Evolutionary conservation across 1,139 yeast genomes (phyloP).

Genomic region (Suhomyces yuchorum): DNA sequence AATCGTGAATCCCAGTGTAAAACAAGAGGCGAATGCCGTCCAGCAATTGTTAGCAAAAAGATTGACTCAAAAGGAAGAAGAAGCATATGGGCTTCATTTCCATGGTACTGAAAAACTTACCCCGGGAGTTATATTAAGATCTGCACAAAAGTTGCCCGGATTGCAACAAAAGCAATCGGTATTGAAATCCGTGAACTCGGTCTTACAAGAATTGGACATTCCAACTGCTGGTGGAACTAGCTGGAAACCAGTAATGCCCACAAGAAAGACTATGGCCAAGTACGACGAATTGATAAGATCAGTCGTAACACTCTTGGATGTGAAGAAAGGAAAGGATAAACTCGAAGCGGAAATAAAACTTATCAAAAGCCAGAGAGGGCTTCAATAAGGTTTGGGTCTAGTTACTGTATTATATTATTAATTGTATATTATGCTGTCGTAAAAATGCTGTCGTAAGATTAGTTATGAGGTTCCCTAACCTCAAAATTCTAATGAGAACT

Average conservation of each 20-base stretch:
- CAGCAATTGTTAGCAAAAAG: slow-evolving; percentile 54
- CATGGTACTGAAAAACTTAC: slow-evolving; percentile 74
- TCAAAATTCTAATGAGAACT: background rate
- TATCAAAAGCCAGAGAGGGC: slow-evolving; percentile 51
- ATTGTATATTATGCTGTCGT: slow-evolving; percentile 6
- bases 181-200: slow-evolving; percentile 72
- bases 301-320: slow-evolving; percentile 73
- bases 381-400: slow-evolving; percentile 21
- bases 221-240: slow-evolving; percentile 58
- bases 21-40: slow-evolving; percentile 40
- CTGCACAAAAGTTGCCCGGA: slow-evolving; percentile 55
- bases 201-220: slow-evolving; percentile 76
- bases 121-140: slow-evolving; percentile 79
- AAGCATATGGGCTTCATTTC: slow-evolving; percentile 79
- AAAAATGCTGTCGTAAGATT: slow-evolving; percentile 6
- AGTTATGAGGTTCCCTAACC: background rate
- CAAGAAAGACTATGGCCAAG: slow-evolving; percentile 74
- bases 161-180: slow-evolving; percentile 58
- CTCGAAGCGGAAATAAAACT: slow-evolving; percentile 76
- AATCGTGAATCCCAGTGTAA: slow-evolving; percentile 27
- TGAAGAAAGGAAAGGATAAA: slow-evolving; percentile 86
- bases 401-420: slow-evolving; percentile 1
- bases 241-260: slow-evolving; percentile 83
- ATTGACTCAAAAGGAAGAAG: slow-evolving; percentile 77
- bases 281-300: slow-evolving; percentile 78